Base-by-base conservation (phyloP, 441 rosid species). In the Brassica hybrid region DNA sequence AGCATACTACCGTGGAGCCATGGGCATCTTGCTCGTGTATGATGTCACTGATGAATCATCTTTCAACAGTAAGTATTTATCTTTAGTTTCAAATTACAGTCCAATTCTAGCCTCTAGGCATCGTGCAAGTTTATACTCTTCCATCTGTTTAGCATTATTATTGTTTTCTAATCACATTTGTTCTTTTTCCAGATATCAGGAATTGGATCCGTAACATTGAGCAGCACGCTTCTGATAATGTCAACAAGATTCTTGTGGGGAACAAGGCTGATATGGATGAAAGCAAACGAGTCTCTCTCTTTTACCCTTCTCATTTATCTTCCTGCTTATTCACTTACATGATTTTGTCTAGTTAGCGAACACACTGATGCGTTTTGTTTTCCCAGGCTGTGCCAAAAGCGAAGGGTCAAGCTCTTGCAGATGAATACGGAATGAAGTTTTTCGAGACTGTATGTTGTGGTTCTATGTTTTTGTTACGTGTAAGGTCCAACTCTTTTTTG, bases 1-100 rank as follows among this genome's bases (percentile, higher is more conserved):
- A 94, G 98, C 98, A 64, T 94, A 94, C 83, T 92, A 92, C 82
- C 93, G 97, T 43, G 97, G 97, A 80, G 97, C 97, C 67, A 94
- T 92, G 98, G 98, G 98, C 11, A 94, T 94, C 77, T 88, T 94
- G 87, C 97, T 93, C 2, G 99, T 95, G 59, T 91, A 95, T 74
- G 98, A 95, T 82, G 99, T 95, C 41, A 95, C 97, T 10, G 97
- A 94, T 71, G 98, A 94, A 81, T 89, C 98, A 59, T 92, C 98
- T 77, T 94, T 94, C 88, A 94, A 94, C 83, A 94, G 98, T 94
- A 91, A 87, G 69, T 72, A 19, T 1, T 45, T 68, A 41, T 36
- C 83, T 79, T 80, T 30, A 7, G 67, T 66, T 78, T 80, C 63
- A 23, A 32, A 73, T 60, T 63, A 48, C 68, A 72, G 62, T 14